Conservation (phyloP, 768 basidiomycete genomes). For the Calocybe gangraenosa region DNA sequence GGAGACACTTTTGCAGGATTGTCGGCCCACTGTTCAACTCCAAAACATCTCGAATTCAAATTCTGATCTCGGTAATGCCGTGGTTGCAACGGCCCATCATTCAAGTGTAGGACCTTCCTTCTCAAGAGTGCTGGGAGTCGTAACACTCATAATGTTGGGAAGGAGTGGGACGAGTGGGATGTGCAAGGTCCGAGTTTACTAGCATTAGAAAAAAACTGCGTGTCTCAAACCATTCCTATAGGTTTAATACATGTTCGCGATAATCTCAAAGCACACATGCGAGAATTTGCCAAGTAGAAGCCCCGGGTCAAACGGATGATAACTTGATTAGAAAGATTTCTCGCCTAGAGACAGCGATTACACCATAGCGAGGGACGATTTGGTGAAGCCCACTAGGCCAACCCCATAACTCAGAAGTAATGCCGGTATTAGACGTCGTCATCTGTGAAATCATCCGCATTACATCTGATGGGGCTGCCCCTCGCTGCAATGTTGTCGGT, state of each 20-base stretch:
- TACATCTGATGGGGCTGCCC: conserved; percentile 20
- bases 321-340: conserved; percentile 70
- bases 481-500: conserved; percentile 29
- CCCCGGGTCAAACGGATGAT: conserved; percentile 83
- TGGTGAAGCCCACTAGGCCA: too few relatives aligned
- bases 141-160: conserved; percentile 67
- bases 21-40: too few relatives aligned
- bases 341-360: conserved; percentile 76
- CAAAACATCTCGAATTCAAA: too few relatives aligned
- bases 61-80: too few relatives aligned
- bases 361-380: conserved; percentile 74
- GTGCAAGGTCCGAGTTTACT: conserved; percentile 57
- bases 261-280: conserved; percentile 65
- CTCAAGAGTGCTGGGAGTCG: conserved; percentile 97
- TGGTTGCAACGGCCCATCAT: too few relatives aligned
- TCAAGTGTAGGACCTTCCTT: conserved; percentile 93
- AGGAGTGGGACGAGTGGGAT: conserved; percentile 95
- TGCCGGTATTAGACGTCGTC: conserved; percentile 30
- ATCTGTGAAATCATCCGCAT: conserved; percentile 37
- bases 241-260: conserved; percentile 60
- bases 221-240: conserved; percentile 13
- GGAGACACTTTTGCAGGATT: too few relatives aligned
- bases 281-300: conserved; percentile 78
- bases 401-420: too few relatives aligned
- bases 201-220: neutral